Evolutionary conservation across 1,284 basidiomycete genomes (phyloP), one percentile per base, ranked within the genome.

Genomic region (Phellopilus nigrolimitatus): DNA sequence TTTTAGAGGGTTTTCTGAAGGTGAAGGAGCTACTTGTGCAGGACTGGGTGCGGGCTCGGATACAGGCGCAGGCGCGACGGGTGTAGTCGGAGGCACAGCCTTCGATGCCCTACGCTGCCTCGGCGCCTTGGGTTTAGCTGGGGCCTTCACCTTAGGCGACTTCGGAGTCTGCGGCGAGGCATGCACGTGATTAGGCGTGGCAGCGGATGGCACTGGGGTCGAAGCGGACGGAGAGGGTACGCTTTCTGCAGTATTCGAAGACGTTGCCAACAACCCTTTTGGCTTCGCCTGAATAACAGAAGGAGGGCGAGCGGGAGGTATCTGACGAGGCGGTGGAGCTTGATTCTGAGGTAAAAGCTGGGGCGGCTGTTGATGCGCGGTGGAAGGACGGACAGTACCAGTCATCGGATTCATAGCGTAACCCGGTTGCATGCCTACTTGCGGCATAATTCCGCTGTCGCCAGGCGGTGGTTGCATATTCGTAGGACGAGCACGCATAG

Each of bases 1-100:
- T 60, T 88, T 88, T 36, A 62, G 58, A 43, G 71, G 71, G 30
- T 56, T 64, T 38, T 57, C 53, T 36, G 64, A 61, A 6, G 62
- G 50, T 17, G 53, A 50, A 7, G 62, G 55, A 4, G 60, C 56
- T 0, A 61, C 55, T 17, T 61, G 57, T 6, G 57, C 54, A 33
- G 62, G 63, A 1, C 61, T 59, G 3, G 68, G 64, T 8, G 65
- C 65, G 10, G 66, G 59, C 13, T 66, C 59, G 22, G 71, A 59
- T n/a, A 65, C 58, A 31, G 71, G 60, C 13, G 67, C 61, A 8
- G 28, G 60, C 7, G 68, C 55, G 15, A 62, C 57, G 8, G 62
- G 57, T 17, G 66, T 60, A 8, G 64, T 62, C 7, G 68, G 64
- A 30, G 71, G 69, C 25, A 49, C 53, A 48, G 58, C 60, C 43